Evolutionary conservation across 768 basidiomycete species (phyloP).

Genomic region (Hygrophorus pudorinus): DNA sequence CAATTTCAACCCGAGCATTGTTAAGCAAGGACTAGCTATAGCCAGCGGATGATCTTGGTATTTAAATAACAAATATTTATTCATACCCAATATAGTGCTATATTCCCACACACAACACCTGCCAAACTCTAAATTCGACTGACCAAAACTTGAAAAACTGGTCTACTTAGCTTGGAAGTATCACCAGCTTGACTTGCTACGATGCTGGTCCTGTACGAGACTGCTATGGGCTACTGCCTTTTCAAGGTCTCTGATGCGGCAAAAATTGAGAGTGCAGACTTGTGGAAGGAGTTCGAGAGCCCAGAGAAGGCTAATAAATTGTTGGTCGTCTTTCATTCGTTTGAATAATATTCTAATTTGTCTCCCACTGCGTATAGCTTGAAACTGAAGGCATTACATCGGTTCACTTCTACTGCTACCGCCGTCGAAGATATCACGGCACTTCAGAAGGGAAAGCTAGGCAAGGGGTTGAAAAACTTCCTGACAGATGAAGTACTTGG

Average conservation of each 20-base stretch:
- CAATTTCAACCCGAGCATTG: no score
- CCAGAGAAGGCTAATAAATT: conserved; percentile 88
- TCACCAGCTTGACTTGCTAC: conserved; percentile 9
- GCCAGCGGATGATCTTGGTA: no score
- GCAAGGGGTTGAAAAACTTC: conserved; percentile 90
- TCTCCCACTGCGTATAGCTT: conserved; percentile 58
- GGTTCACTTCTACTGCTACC: conserved; percentile 91
- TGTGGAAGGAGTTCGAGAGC: conserved; percentile 89
- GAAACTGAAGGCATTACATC: conserved; percentile 91
- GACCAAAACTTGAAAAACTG: neutral
- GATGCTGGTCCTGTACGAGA: conserved; percentile 98
- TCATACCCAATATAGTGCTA: no score
- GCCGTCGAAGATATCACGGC: conserved; percentile 97
- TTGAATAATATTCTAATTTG: conserved; percentile 6
- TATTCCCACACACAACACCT: no score
- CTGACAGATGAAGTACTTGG: conserved; percentile 75
- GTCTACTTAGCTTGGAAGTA: neutral
- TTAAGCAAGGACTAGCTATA: no score
- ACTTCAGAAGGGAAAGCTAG: conserved; percentile 85
- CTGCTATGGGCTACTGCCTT: conserved; percentile 92
- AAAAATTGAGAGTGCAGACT: conserved; percentile 76
- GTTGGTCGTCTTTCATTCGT: conserved; percentile 29
- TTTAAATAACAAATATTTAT: no score
- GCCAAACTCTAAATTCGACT: no score
- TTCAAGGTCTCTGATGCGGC: conserved; percentile 91